Evolutionary conservation across 2,329 filamentous ascomycete species (phyloP), one percentile per base, ranked within the genome.

Genomic region (Simplicillium sp.): DNA sequence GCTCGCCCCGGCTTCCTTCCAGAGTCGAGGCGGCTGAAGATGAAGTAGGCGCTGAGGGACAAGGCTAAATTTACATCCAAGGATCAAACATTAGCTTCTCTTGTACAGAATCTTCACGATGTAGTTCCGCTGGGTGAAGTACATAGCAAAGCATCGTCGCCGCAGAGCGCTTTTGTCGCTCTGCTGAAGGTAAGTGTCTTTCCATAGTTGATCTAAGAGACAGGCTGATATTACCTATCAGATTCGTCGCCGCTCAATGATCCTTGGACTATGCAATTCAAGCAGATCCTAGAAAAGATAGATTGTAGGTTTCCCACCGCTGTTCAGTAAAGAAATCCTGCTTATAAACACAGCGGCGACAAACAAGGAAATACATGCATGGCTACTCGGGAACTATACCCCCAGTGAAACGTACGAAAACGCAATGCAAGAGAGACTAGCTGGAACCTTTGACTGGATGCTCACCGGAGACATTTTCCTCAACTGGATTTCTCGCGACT

Each of bases 41-140:
- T 38, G 36, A 38, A 38, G n/a, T 38, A 25, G 36, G 36, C 36
- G 13, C 13, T 38, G 17, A 12, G 36, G 36, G 36, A 38, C 13
- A 38, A 38, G 36, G 36, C 36, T 9, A 28, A 38, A 38, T 38
- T 3, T 14, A 16, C 12, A 35, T 9, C 34, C 12, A 9, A 35
- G 15, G 34, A 11, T 35, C 8, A 13, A 15, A 35, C 9, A 14
- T 14, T 35, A 9, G 34, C 8, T 8, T 16, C 15, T 13, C 34
- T 35, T 35, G 34, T 35, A 16, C 34, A 35, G 14, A 15, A 35
- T 13, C 34, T 35, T 35, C 34, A 35, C 34, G 15, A 35, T 14
- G 9, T 35, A 14, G 34, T 35, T 11, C 34, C 34, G 11, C 15
- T 14, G 8, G 34, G 15, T 16, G 15, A 8, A 9, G 12, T 13